A percentile compares a stretch with the other conserved stretches of the same genome.
These are phyloP conservation scores for Durio zibethinus DNA, from an alignment of 345 rosid genomes.

Conservation along the genomic window DNA sequence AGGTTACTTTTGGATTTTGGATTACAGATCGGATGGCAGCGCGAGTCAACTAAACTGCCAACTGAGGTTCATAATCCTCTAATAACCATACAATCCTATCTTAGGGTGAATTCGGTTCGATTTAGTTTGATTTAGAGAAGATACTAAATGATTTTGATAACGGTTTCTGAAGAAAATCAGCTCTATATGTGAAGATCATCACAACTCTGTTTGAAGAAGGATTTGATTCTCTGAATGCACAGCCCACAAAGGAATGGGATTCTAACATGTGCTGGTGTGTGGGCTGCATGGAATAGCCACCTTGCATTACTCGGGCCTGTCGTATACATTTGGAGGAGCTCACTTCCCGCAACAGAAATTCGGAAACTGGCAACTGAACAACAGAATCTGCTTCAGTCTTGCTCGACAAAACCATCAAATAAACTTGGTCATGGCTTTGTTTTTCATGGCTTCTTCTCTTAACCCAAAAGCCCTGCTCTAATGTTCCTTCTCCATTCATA, in stretches of 20 bases:
- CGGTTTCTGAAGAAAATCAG: too few relatives aligned
- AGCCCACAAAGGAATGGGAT: background rate
- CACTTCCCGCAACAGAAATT: background rate
- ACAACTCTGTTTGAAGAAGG: too few relatives aligned
- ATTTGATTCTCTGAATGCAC: background rate
- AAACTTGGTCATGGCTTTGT: slow-evolving; percentile 34
- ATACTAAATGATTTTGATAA: too few relatives aligned
- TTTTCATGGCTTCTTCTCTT: slow-evolving; percentile 25
- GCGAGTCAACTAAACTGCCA: background rate
- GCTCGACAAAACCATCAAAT: background rate
- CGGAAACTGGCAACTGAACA: background rate
- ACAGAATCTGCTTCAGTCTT: background rate
- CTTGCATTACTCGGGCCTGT: background rate
- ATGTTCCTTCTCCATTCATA: too few relatives aligned
- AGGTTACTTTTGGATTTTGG: background rate
- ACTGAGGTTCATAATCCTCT: too few relatives aligned
- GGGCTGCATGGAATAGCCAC: background rate
- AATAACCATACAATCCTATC: too few relatives aligned
- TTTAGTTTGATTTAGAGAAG: too few relatives aligned
- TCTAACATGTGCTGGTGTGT: background rate
- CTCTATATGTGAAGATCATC: too few relatives aligned
- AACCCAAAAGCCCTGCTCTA: slow-evolving; percentile 23
- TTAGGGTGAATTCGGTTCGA: too few relatives aligned
- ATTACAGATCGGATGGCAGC: background rate
- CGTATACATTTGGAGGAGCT: background rate